Conservation (phyloP, 352 stramenopile genomes). For the Phytophthora lateralis region DNA sequence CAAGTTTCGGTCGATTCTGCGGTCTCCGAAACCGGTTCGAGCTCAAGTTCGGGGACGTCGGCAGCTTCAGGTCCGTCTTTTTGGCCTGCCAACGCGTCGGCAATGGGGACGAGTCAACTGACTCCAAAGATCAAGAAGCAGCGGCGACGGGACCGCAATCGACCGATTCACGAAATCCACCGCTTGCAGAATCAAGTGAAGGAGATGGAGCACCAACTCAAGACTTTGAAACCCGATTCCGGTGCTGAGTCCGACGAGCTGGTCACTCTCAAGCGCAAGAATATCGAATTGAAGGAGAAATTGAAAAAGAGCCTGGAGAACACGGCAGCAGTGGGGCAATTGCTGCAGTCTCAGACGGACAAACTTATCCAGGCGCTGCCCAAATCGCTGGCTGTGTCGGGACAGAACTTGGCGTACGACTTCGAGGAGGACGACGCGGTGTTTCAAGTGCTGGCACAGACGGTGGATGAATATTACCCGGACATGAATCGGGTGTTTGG, state of each 20-base stretch:
- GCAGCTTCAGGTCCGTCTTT: slow-evolving; percentile 17
- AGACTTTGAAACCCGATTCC: slow-evolving; percentile 1
- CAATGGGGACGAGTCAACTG: not conserved
- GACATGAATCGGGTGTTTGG: slow-evolving; percentile 17
- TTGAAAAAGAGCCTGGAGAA: slow-evolving; percentile 10
- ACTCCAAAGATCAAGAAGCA: slow-evolving; percentile 24
- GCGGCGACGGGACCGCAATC: slow-evolving; percentile 27
- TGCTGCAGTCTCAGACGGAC: slow-evolving; percentile 24
- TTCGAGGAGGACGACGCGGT: slow-evolving; percentile 23
- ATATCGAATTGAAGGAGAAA: slow-evolving; percentile 11
- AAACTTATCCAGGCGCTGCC: slow-evolving; percentile 21
- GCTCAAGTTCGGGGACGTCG: not conserved
- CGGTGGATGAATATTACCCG: slow-evolving; percentile 22
- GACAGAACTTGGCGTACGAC: slow-evolving; percentile 23
- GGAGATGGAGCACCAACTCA: slow-evolving; percentile 22
- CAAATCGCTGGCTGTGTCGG: slow-evolving; percentile 20
- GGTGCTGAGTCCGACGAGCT: slow-evolving; percentile 1
- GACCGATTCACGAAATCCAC: slow-evolving; percentile 29
- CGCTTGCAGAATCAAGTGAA: slow-evolving; percentile 23
- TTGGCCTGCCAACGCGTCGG: slow-evolving; percentile 12
- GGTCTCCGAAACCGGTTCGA: slow-evolving; percentile 2
- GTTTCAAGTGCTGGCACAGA: slow-evolving; percentile 23
- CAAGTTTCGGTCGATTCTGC: not conserved
- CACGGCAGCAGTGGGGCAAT: slow-evolving; percentile 8
- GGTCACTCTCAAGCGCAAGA: slow-evolving; percentile 8